phyloP scores from a whole-genome alignment of 2,329 filamentous ascomycete species.

The Golovinomyces cichoracearum region DNA sequence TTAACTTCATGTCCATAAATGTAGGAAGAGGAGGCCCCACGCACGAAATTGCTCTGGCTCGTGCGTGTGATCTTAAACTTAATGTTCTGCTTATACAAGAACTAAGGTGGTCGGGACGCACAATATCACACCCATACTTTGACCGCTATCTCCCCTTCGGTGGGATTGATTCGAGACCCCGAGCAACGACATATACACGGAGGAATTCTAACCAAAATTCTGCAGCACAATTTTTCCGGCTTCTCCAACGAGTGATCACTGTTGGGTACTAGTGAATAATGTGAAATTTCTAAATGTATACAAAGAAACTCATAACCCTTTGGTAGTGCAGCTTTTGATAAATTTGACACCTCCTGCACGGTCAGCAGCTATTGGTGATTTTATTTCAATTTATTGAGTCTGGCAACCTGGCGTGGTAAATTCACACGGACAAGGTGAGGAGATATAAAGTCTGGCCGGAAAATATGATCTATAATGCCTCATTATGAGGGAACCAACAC shows the following conservation, averaged over 20 bases:
- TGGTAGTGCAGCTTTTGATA: too few relatives aligned
- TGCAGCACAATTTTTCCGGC: not conserved
- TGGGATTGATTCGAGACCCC: too few relatives aligned
- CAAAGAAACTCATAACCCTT: too few relatives aligned
- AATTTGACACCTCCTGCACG: too few relatives aligned
- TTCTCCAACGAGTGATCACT: too few relatives aligned
- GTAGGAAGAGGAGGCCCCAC: too few relatives aligned
- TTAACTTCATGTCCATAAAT: too few relatives aligned
- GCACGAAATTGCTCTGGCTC: too few relatives aligned
- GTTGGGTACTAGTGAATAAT: too few relatives aligned
- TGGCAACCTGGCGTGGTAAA: not conserved
- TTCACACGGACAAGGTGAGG: not conserved
- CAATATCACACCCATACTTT: not conserved
- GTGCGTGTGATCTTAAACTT: too few relatives aligned
- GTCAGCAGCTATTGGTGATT: not conserved
- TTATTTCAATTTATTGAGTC: not conserved
- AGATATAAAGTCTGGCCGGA: not conserved
- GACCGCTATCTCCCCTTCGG: not conserved
- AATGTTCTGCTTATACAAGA: not conserved
- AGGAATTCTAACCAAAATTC: not conserved
- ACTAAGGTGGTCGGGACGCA: not conserved
- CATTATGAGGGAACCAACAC: not conserved
- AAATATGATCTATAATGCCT: not conserved
- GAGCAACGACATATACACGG: not conserved
- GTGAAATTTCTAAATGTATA: too few relatives aligned